A percentile compares a stretch with the other conserved stretches of the same genome.
Conservation (phyloP, 2,329 filamentous ascomycete genomes). For the Penicillium corylophilum region DNA sequence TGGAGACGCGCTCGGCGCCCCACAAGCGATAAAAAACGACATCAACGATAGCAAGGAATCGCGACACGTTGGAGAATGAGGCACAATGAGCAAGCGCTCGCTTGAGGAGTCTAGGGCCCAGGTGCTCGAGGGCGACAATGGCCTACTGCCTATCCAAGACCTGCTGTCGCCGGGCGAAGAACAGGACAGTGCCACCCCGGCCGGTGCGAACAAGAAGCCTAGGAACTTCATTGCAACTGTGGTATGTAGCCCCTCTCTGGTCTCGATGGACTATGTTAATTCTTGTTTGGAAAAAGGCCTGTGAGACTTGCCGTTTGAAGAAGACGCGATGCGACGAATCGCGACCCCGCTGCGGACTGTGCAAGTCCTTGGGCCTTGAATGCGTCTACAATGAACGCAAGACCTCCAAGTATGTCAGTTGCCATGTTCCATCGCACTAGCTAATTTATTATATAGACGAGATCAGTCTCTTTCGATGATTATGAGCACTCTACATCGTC, state of each 20-base stretch:
- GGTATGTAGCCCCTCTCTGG: constrained; percentile 20
- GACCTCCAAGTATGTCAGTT: constrained; percentile 48
- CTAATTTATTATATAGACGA: constrained; percentile 35
- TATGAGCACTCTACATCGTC: constrained; percentile 54
- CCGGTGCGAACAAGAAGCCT: constrained; percentile 32
- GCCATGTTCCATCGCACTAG: background rate
- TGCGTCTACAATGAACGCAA: constrained; percentile 56
- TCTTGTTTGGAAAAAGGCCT: constrained; percentile 42
- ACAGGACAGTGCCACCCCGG: constrained; percentile 20
- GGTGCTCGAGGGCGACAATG: constrained; percentile 27
- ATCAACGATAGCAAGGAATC: background rate
- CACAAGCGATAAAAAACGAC: constrained; percentile 3
- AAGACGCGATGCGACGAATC: constrained; percentile 59
- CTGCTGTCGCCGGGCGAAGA: constrained; percentile 37
- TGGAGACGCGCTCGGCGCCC: background rate
- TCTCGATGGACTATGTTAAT: background rate
- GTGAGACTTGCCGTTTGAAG: constrained; percentile 54
- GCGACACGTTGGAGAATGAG: constrained; percentile 12
- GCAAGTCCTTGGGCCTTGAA: constrained; percentile 49
- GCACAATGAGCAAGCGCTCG: constrained; percentile 41
- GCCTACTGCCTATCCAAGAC: constrained; percentile 33
- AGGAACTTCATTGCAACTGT: constrained; percentile 43
- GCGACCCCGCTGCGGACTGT: constrained; percentile 53
- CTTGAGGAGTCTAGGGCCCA: constrained; percentile 32
- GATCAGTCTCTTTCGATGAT: constrained; percentile 56